phyloP scores from a whole-genome alignment of 179 eudicot genomes.

The Silene noctiflora region DNA sequence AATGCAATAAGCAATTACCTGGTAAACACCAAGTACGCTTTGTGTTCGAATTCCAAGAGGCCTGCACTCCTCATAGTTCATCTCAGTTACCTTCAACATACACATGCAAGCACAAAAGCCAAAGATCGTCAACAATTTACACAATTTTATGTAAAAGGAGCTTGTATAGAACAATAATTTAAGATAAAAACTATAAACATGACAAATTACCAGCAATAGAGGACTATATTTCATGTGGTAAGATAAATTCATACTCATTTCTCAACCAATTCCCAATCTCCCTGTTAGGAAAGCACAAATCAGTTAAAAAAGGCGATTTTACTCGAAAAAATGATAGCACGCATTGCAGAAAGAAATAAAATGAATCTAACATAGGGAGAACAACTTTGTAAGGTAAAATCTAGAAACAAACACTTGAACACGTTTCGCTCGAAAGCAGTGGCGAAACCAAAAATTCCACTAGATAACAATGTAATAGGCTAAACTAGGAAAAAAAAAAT shows the following conservation, averaged over 20 bases:
- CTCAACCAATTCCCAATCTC: background rate
- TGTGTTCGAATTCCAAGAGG: background rate
- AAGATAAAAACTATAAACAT: background rate
- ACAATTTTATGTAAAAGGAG: background rate
- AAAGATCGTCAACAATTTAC: background rate
- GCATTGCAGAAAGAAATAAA: too few relatives aligned
- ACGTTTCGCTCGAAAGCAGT: too few relatives aligned
- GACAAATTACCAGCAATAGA: background rate
- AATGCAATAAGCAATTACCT: slow-evolving; percentile 9
- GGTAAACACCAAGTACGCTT: slow-evolving; percentile 9
- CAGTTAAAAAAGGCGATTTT: too few relatives aligned
- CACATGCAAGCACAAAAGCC: background rate
- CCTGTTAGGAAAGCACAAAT: background rate
- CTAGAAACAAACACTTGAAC: too few relatives aligned
- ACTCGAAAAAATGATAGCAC: too few relatives aligned
- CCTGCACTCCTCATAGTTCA: background rate
- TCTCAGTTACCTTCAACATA: slow-evolving; percentile 5
- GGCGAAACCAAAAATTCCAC: background rate
- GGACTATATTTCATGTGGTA: background rate
- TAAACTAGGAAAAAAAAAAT: too few relatives aligned
- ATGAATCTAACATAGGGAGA: too few relatives aligned
- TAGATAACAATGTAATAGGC: too few relatives aligned
- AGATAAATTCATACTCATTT: background rate
- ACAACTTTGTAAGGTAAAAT: too few relatives aligned
- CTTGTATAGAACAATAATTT: background rate